phyloP scores from a whole-genome alignment of 2,329 filamentous ascomycete genomes.

The Fusarium denticulatum region DNA sequence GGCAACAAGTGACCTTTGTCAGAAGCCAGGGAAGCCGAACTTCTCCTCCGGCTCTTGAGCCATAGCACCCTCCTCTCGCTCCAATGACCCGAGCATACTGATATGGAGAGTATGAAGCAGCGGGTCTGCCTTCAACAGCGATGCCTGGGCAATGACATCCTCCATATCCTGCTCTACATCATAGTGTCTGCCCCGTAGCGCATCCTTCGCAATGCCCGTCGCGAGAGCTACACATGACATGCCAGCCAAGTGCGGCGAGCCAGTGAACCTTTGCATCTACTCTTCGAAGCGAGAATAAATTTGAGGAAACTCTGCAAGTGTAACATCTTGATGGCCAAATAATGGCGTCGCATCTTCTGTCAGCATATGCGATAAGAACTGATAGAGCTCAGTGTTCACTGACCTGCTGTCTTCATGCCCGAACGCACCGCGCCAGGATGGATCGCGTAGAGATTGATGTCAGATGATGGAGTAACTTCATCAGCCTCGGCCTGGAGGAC shows the following conservation, averaged over 20 bases:
- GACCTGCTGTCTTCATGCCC: neutral
- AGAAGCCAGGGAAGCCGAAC: neutral
- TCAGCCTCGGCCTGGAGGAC: neutral
- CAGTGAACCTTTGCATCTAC: neutral
- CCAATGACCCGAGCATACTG: neutral
- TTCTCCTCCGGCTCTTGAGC: rapidly evolving
- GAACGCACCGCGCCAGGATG: neutral
- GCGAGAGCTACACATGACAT: neutral
- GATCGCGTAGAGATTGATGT: neutral
- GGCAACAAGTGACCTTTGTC: too few relatives aligned
- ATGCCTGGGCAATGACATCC: rapidly evolving
- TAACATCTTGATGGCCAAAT: neutral
- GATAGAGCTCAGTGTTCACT: rapidly evolving
- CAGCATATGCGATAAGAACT: rapidly evolving
- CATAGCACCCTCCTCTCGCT: neutral
- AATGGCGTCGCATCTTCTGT: rapidly evolving
- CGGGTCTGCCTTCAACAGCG: neutral
- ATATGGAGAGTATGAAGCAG: neutral
- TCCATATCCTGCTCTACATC: neutral
- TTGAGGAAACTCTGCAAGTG: neutral
- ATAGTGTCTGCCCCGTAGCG: neutral
- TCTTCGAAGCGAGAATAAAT: too few relatives aligned
- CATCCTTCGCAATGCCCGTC: neutral
- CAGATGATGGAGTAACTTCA: neutral
- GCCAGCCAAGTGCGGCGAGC: neutral